Base-by-base conservation (phyloP, 2,329 filamentous ascomycete species). In the Pseudocercospora ulei region DNA sequence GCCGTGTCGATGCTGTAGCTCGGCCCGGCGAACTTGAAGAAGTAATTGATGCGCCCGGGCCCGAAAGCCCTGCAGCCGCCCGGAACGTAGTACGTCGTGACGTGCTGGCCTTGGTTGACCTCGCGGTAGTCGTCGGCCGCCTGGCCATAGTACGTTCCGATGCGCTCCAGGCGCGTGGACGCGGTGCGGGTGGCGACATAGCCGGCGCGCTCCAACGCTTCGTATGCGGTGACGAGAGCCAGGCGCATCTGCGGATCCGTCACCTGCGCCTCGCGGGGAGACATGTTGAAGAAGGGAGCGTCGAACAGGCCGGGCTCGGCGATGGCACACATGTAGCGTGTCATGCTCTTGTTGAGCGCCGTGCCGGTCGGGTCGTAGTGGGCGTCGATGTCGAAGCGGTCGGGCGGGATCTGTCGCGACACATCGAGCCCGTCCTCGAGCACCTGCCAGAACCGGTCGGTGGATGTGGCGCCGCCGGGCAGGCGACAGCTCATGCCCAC, bases 221-320 rank as follows among this genome's bases (percentile, higher is more conserved):
- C 48, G 23, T 44, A 44, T 8, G 48, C 43, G 4, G 45, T 44
- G 6, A 48, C 26, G 11, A 50, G 35, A 8, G 38, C 34, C 7
- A 50, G 18, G 7, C 47, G 38, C 23, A 35, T 31, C 18, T 24
- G 13, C 4, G 45, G 48, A 33, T 50, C 48, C 7, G 41, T 28
- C 4, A 35, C 18, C 9, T 28, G 16, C 7, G 48, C 48, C 23
- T 58, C 55, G 13, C 51, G 34, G 8, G 55, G 57, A 7, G 50
- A 55, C 50, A 66, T 64, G 28, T 62, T 58, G 52, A 67, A 67
- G 40, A 66, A 63, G 0, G 47, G 46, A 2, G 57, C 44, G 45
- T 67, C 63, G 37, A 67, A 66, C 1, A 54, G 18, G 0, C 56
- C 62, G 0, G 63, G 59, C 3, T 58, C 31, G 8, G 62, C 52